Conservation (phyloP, 169 alveolate genomes). For the Condylostoma magnum region DNA sequence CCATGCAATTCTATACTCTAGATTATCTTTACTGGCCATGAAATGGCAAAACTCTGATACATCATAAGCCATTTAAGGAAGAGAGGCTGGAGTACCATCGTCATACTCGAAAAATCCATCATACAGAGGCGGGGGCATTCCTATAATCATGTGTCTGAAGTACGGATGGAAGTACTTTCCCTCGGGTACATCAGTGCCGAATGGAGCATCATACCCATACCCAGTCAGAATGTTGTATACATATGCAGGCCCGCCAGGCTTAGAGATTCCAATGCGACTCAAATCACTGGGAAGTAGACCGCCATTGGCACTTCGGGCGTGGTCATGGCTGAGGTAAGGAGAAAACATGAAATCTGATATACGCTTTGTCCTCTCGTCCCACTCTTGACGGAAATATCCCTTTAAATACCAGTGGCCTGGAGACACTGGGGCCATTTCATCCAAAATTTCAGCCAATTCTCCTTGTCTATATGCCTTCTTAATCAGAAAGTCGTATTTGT, state of each 20-base stretch:
- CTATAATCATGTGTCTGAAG: slow-evolving; percentile 96
- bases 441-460: slow-evolving; percentile 67
- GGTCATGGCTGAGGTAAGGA: slow-evolving; percentile 75
- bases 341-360: slow-evolving; percentile 80
- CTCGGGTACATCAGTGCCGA: slow-evolving; percentile 93
- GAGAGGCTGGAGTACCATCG: slow-evolving; percentile 96
- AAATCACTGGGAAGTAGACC: slow-evolving; percentile 97
- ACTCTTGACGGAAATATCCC: slow-evolving; percentile 77
- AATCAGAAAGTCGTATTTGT: slow-evolving; percentile 75
- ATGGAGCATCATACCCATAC: slow-evolving; percentile 93
- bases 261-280: slow-evolving; percentile 89
- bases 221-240: slow-evolving; percentile 93
- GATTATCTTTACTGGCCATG: slow-evolving; percentile 35
- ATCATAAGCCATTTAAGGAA: slow-evolving; percentile 95
- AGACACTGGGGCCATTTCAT: slow-evolving; percentile 58
- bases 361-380: slow-evolving; percentile 79
- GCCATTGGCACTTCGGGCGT: slow-evolving; percentile 94
- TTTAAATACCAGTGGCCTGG: slow-evolving; percentile 80
- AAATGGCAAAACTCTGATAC: slow-evolving; percentile 72
- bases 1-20: slow-evolving; percentile 34
- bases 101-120: slow-evolving; percentile 97
- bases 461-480: slow-evolving; percentile 75
- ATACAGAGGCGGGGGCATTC: slow-evolving; percentile 96
- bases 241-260: slow-evolving; percentile 93
- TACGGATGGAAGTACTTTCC: slow-evolving; percentile 94